phyloP scores from a whole-genome alignment of 805 yeast species.

The Hanseniaspora lindneri region DNA sequence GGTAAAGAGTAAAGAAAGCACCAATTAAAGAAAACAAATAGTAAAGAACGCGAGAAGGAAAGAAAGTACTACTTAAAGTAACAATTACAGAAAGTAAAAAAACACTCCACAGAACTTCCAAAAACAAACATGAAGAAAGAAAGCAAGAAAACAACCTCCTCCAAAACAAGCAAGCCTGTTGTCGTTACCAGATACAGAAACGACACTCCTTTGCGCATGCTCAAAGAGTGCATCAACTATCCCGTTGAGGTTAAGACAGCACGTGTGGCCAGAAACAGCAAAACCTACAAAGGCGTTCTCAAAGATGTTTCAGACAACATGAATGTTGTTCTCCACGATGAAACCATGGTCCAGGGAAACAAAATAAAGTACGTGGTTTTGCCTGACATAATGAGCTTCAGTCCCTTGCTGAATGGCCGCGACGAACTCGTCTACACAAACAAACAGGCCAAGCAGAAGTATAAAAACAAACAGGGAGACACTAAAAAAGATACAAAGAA shows the following conservation, averaged over 20 bases:
- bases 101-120: no score
- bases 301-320: background rate
- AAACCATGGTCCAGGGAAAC: conserved; percentile 1
- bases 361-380: conserved; percentile 9
- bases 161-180: background rate
- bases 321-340: background rate
- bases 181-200: background rate
- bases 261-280: background rate
- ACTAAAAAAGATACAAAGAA: background rate
- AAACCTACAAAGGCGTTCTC: background rate
- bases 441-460: background rate
- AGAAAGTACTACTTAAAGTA: no score
- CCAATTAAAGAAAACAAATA: no score
- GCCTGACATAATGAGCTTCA: conserved; percentile 15
- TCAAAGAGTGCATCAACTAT: conserved; percentile 11
- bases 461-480: background rate
- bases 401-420: conserved; percentile 5
- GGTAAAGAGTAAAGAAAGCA: no score
- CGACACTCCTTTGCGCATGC: background rate
- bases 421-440: conserved; percentile 1
- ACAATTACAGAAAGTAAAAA: no score
- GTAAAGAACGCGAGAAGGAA: no score
- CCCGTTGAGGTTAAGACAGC: background rate
- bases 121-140: no score
- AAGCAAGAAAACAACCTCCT: background rate